These are phyloP conservation scores for Asterochloris erici DNA, from an alignment of 139 green algal species.

Conservation along the genomic window DNA sequence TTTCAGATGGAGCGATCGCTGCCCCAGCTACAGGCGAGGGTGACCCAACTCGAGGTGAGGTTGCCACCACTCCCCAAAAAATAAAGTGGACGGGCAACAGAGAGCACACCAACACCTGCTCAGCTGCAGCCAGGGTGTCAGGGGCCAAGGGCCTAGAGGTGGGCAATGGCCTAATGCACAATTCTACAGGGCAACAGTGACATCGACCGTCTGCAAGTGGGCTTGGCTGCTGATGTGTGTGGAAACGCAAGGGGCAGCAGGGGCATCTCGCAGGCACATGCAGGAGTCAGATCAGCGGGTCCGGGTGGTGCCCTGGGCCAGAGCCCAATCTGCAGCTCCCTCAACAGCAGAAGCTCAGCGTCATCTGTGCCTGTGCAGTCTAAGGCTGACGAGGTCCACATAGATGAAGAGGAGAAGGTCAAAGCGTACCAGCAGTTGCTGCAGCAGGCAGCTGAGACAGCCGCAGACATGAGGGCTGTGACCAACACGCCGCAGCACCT, in stretches of 20 bases:
- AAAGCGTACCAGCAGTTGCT: constrained; percentile 46
- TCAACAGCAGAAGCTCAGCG: not conserved
- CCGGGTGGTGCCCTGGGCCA: not conserved
- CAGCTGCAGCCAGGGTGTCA: not conserved
- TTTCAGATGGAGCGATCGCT: constrained; percentile 62
- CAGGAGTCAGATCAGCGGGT: too few species aligned
- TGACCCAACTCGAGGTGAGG: constrained; percentile 39
- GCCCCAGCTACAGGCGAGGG: constrained; percentile 47
- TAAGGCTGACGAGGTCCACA: constrained; percentile 41
- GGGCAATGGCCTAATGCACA: not conserved
- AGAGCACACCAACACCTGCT: too few species aligned
- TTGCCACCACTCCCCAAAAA: too few species aligned
- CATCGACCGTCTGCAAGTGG: too few species aligned
- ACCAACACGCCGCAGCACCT: constrained; percentile 39
- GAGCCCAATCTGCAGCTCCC: not conserved
- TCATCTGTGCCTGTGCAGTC: constrained; percentile 16
- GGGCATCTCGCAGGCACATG: too few species aligned
- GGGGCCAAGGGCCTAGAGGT: not conserved
- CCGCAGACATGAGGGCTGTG: constrained; percentile 25
- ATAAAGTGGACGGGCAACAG: too few species aligned
- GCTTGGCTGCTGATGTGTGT: too few species aligned
- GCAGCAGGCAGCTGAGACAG: constrained; percentile 36
- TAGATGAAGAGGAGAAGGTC: constrained; percentile 56
- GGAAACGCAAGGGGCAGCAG: too few species aligned
- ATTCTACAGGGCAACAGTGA: too few species aligned